Evolutionary conservation across 1,139 yeast genomes (phyloP), one percentile per base, ranked within the genome.

Genomic region (Yamadazyma triangularis): DNA sequence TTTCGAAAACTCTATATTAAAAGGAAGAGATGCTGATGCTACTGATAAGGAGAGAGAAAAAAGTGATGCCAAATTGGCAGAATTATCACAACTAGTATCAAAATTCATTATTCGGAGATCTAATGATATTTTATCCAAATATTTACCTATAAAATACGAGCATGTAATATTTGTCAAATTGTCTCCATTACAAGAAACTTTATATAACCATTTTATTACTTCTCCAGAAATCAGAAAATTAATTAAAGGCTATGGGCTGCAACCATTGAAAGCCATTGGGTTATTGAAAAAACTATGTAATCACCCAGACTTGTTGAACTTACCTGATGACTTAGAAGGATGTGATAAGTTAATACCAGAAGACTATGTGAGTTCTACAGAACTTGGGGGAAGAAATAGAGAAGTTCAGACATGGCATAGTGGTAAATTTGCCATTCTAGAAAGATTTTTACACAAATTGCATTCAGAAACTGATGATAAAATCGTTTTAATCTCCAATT

Each of bases 81-180:
- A 84, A 46, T 63, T 91, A 33, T 79, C 93, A 0, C 74, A 69
- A 19, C 53, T 88, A 30, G 99, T 93, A 2, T 85, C 91, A 26
- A 83, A 80, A 45, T 88, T 89, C 52, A 91, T 93, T 53, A 93
- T 91, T 39, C 74, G 99, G 51, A 78, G 99, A 51, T 89, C 98
- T 0, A 91, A 91, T 58, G 98, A 93, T 57, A 86, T 91, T 45
- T 66, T 91, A 37, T 83, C 96, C 26, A 91, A 91, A 57, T 91
- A 91, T 50, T 66, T 91, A 35, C 98, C 98, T 0, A 86, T 93
- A 42, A 91, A 91, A 55, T 89, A 88, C 53, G 99, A 91, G 54
- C 95, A 91, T 56, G 98, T 91, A 25, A 81, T 91, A 11, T 91
- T 91, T 53, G 89, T 94, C 35, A 82, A 81, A 19, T 63, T 91